These are phyloP conservation scores for Albugo laibachii DNA, from an alignment of 352 stramenopile species.

Conservation along the genomic window DNA sequence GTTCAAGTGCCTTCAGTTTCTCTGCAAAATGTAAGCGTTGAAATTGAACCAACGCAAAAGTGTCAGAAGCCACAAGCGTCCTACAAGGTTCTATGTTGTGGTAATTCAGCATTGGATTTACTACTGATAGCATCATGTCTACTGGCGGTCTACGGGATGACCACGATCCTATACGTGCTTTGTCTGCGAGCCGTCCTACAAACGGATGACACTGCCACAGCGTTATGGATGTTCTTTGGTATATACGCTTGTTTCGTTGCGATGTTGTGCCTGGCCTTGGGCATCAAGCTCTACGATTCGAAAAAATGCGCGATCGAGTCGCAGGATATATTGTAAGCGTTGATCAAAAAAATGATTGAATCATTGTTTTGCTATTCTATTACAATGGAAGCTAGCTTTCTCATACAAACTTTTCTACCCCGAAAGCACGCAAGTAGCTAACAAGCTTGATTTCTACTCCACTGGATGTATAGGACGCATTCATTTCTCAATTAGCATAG, in stretches of 20 bases:
- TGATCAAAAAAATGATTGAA: no score
- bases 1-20: no score
- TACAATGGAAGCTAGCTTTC: no score
- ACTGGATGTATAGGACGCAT: no score
- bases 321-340: no score
- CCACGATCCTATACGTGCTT: conserved; percentile 42
- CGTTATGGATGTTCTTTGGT: conserved; percentile 64
- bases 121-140: conserved; percentile 47
- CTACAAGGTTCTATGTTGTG: conserved; percentile 37
- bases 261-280: conserved; percentile 42
- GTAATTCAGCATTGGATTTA: conserved; percentile 53
- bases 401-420: no score
- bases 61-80: neutral
- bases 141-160: conserved; percentile 33
- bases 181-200: conserved; percentile 51
- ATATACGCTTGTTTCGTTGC: conserved; percentile 39
- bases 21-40: no score
- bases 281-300: conserved; percentile 40
- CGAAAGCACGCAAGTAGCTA: no score
- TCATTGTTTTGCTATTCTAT: no score
- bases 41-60: neutral
- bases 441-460: no score
- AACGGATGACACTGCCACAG: conserved; percentile 52
- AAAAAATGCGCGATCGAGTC: neutral
- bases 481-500: no score